These are phyloP conservation scores for Ciborinia camelliae DNA, from an alignment of 2,329 filamentous ascomycete genomes.

Conservation along the genomic window DNA sequence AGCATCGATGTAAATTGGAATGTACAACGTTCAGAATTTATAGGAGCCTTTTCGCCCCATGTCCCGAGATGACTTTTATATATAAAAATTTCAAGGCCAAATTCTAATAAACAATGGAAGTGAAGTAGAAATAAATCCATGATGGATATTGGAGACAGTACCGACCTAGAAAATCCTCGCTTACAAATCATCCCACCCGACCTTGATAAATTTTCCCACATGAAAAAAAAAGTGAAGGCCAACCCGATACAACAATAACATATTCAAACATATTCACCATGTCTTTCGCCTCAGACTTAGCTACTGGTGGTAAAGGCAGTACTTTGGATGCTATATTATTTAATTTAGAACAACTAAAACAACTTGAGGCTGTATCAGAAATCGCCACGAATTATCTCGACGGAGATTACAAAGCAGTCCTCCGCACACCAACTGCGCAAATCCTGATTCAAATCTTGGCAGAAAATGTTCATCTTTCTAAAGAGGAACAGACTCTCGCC, in stretches of 20 bases:
- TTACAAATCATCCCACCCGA: constrained; percentile 18
- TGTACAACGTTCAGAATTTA: neutral
- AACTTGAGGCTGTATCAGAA: constrained; percentile 29
- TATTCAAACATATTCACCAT: constrained; percentile 3
- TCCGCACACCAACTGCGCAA: constrained; percentile 33
- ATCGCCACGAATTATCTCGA: constrained; percentile 30
- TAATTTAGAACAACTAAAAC: constrained; percentile 32
- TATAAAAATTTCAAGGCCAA: neutral
- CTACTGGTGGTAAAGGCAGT: constrained; percentile 5
- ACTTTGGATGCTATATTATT: constrained; percentile 32
- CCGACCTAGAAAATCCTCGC: constrained; percentile 14
- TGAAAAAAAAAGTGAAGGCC: constrained; percentile 9
- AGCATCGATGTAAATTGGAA: neutral
- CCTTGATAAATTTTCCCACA: constrained; percentile 27
- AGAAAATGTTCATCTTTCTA: constrained; percentile 23
- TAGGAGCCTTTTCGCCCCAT: neutral
- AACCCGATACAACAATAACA: constrained; percentile 16
- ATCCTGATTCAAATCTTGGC: constrained; percentile 29
- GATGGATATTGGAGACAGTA: too few relatives aligned
- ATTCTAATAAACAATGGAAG: neutral
- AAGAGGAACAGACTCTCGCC: constrained; percentile 23
- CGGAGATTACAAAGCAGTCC: constrained; percentile 35
- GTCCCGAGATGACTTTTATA: neutral
- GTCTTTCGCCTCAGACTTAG: constrained; percentile 13
- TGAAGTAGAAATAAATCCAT: too few relatives aligned